Evolutionary conservation across 2,329 filamentous ascomycete species (phyloP).

Genomic region (Aureobasidium sp.): DNA sequence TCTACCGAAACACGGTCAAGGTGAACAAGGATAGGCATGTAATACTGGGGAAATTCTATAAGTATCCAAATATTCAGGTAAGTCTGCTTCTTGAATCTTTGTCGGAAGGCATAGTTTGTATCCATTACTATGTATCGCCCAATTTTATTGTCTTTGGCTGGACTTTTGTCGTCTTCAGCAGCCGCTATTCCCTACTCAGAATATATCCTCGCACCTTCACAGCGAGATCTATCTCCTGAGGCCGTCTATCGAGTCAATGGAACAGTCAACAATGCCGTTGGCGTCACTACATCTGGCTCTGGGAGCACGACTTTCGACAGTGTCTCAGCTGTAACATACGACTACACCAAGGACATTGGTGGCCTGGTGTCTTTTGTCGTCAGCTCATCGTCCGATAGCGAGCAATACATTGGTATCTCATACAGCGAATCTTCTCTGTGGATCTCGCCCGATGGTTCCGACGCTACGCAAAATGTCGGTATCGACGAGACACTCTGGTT

Average conservation of each 20-base stretch:
- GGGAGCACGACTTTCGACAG: background rate
- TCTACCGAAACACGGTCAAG: background rate
- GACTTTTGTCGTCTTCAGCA: background rate
- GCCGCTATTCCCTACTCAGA: conserved; percentile 1
- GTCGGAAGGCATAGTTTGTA: background rate
- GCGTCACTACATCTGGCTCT: background rate
- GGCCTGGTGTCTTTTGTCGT: conserved; percentile 34
- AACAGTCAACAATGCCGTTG: background rate
- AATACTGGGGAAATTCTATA: too few species aligned
- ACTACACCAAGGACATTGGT: conserved; percentile 31
- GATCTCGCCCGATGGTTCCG: conserved; percentile 41
- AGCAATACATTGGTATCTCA: conserved; percentile 37
- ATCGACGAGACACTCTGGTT: conserved; percentile 47
- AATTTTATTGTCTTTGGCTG: background rate
- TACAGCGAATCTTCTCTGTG: conserved; percentile 40
- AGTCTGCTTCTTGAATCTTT: too few species aligned
- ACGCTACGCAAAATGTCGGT: conserved; percentile 41
- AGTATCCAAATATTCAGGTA: too few species aligned
- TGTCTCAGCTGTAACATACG: conserved; percentile 10
- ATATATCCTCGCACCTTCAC: conserved; percentile 7
- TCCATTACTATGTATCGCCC: background rate
- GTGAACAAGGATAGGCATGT: background rate
- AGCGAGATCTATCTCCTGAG: background rate
- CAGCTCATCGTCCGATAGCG: conserved; percentile 26
- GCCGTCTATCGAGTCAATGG: conserved; percentile 1